Evolutionary conservation across 139 green algal genomes (phyloP), one percentile per base, ranked within the genome.

Genomic region (Coelastrella sp.): DNA sequence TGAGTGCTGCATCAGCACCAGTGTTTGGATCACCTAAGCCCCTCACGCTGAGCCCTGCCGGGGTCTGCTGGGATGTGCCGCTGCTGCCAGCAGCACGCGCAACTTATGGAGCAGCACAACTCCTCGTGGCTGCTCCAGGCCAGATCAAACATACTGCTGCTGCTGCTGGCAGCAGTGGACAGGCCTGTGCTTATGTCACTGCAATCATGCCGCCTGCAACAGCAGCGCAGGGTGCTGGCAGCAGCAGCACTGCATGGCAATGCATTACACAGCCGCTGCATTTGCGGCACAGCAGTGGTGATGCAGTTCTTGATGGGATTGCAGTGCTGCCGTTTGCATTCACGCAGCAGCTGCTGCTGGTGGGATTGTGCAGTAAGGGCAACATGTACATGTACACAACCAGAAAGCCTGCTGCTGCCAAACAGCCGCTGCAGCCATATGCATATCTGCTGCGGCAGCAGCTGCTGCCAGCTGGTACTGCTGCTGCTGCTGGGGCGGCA

Each of bases 331-430:
- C 83, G 4, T 88, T 88, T 32, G 58, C 83, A 6, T 65, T 58
- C 66, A 88, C 83, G 11, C 83, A 88, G 83, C 83, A 80, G 83
- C 68, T 88, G 83, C 83, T 88, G 83, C 83, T 88, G 68, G 83
- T 88, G 16, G 83, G 8, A 54, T 54, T 88, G 83, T 88, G 83
- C 83, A 88, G 83, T 54, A 88, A 75, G 47, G 83, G 83, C 66
- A 88, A 88, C 56, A 80, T 88, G 83, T 88, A 88, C 68, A 80
- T 88, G 83, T 80, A 73, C 54, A 80, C 83, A 54, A 88, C 60
- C 56, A 80, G 68, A 58, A 58, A n/a, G 68, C 83, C 66, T 11
- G 19, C 57, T 66, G 14, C n/a, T n/a, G 64, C 60, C 3, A 19
- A 57, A n/a, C n/a, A 23, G 17, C 83, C 66, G 2, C 23, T 88